Conservation (phyloP, 2,329 filamentous ascomycete genomes). For the Rhynchosporium secalis region DNA sequence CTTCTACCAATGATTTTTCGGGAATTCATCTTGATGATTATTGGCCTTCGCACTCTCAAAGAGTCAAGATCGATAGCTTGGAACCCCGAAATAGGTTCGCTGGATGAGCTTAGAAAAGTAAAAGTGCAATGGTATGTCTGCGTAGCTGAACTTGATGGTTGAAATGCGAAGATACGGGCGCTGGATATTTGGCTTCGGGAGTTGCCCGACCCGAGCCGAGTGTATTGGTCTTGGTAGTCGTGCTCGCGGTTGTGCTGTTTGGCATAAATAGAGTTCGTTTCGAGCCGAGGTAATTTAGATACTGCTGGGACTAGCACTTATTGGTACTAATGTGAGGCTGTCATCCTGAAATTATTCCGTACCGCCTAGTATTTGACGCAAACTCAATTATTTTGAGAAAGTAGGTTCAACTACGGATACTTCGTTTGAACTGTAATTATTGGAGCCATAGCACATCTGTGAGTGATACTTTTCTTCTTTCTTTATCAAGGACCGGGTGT, state of each 20-base stretch:
- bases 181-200: background rate
- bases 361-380: too few relatives aligned
- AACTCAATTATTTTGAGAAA: too few relatives aligned
- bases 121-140: background rate
- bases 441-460: slow-evolving; percentile 7
- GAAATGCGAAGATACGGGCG: background rate
- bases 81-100: background rate
- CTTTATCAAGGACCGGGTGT: background rate
- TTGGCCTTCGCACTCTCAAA: background rate
- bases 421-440: too few relatives aligned
- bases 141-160: background rate
- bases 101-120: background rate
- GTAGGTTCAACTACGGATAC: too few relatives aligned
- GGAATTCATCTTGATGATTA: background rate
- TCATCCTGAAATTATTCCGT: too few relatives aligned
- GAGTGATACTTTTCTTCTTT: slow-evolving; percentile 10
- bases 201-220: too few relatives aligned
- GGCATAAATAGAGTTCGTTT: too few relatives aligned
- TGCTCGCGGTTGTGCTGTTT: background rate
- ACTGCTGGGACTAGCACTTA: background rate
- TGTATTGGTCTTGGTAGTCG: too few relatives aligned
- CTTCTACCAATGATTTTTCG: too few relatives aligned
- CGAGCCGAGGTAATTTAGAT: background rate
- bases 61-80: background rate
- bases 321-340: too few relatives aligned